Percentiles rank a stretch among this genome's conserved stretches.
phyloP scores from a whole-genome alignment of 306 rosid genomes.

The Lupinus albus region DNA sequence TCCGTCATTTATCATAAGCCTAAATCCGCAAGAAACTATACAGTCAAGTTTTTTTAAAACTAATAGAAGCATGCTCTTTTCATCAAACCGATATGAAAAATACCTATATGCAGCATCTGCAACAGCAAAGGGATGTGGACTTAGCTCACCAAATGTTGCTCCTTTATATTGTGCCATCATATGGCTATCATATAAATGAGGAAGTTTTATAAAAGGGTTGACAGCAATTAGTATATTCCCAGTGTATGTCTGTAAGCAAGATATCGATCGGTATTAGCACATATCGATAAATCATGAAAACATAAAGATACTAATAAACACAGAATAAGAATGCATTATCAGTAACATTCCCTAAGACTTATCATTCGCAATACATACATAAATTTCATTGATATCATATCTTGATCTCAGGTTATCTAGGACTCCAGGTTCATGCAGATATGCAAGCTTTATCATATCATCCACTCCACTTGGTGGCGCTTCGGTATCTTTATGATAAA shows the following conservation, averaged over 20 bases:
- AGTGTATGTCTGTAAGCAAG: conserved; percentile 72
- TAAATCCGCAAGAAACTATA: conserved; percentile 41
- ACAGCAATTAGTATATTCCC: conserved; percentile 87
- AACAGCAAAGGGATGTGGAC: conserved; percentile 90
- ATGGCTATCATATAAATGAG: conserved; percentile 84
- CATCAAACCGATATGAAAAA: conserved; percentile 26
- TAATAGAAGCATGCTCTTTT: conserved; percentile 12
- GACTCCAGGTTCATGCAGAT: conserved; percentile 90
- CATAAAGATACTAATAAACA: conserved; percentile 26
- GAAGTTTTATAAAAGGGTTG: conserved; percentile 75
- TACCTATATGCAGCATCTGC: conserved; percentile 92
- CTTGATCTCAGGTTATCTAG: conserved; percentile 73
- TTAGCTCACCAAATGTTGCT: conserved; percentile 80
- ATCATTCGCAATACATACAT: conserved; percentile 69
- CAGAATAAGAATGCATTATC: conserved; percentile 1
- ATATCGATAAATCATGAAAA: no score
- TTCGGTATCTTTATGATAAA: conserved; percentile 76
- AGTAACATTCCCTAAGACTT: no score
- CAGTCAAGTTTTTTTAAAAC: conserved; percentile 17
- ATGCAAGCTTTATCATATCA: conserved; percentile 92
- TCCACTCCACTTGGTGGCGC: conserved; percentile 93
- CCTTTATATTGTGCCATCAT: conserved; percentile 94
- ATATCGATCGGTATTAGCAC: conserved; percentile 36
- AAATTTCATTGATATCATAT: conserved; percentile 89
- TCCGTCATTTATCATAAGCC: conserved; percentile 83